Percentiles rank a stretch among this genome's conserved stretches.
Conservation (phyloP, 805 yeast genomes). For the Babjeviella inositovora region DNA sequence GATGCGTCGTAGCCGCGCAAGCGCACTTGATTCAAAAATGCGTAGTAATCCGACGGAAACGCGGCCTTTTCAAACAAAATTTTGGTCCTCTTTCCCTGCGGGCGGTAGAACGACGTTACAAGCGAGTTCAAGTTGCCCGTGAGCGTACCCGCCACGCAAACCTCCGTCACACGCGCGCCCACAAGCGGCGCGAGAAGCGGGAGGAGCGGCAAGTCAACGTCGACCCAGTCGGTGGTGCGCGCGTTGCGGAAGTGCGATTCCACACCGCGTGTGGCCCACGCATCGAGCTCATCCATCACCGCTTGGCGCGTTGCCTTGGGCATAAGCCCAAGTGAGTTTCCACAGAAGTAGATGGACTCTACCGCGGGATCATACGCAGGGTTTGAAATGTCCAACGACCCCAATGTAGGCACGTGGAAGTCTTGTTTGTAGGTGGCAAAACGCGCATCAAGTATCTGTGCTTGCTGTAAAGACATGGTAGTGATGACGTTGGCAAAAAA, state of each 20-base stretch:
- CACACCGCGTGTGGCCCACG: conserved; percentile 74
- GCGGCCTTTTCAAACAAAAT: conserved; percentile 77
- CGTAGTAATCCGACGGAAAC: conserved; percentile 86
- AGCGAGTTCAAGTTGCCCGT: conserved; percentile 72
- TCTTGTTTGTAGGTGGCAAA: conserved; percentile 20
- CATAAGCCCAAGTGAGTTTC: conserved; percentile 89
- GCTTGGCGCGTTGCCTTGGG: conserved; percentile 47
- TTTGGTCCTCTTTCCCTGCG: conserved; percentile 39
- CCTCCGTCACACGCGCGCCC: conserved; percentile 65
- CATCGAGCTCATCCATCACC: conserved; percentile 51
- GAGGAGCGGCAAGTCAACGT: conserved; percentile 63
- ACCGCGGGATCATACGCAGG: conserved; percentile 4
- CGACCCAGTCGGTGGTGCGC: conserved; percentile 45
- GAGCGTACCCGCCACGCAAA: conserved; percentile 76
- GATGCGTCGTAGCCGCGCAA: conserved; percentile 30
- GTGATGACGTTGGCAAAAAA: no score
- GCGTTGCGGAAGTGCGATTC: conserved; percentile 74
- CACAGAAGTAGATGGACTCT: conserved; percentile 55
- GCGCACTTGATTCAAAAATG: conserved; percentile 57
- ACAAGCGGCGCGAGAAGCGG: conserved; percentile 58
- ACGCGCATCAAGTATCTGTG: conserved; percentile 18
- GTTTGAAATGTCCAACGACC: conserved; percentile 33
- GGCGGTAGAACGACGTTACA: conserved; percentile 60
- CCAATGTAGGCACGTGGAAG: conserved; percentile 54
- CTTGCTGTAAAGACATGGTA: conserved; percentile 6